phyloP scores from a whole-genome alignment of 2,329 filamentous ascomycete genomes.

The Ophiostoma montium region DNA sequence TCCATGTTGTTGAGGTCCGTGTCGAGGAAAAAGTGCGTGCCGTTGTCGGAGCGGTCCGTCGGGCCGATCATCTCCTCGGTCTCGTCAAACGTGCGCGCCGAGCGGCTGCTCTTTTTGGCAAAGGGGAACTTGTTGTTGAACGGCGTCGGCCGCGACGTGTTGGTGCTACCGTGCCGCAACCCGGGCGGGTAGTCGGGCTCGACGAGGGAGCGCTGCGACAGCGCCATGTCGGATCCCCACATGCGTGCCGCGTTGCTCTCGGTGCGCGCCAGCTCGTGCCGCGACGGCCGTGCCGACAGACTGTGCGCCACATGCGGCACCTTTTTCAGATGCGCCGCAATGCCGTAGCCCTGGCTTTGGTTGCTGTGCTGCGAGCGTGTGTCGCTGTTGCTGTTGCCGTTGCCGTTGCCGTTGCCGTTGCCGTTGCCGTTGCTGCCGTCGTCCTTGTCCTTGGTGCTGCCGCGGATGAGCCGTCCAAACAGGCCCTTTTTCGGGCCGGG shows the following conservation, averaged over 20 bases:
- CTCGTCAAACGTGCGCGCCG: slow-evolving; percentile 33
- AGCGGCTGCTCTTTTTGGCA: slow-evolving; percentile 37
- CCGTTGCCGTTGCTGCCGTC: slow-evolving; percentile 33
- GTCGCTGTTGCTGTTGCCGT: slow-evolving; percentile 9
- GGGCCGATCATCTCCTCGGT: slow-evolving; percentile 45
- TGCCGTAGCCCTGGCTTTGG: neutral
- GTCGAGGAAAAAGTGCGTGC: slow-evolving; percentile 62
- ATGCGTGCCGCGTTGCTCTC: slow-evolving; percentile 15
- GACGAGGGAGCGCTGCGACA: slow-evolving; percentile 18
- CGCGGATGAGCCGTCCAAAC: slow-evolving; percentile 36
- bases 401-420: slow-evolving; percentile 37
- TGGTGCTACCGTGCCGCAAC: slow-evolving; percentile 12
- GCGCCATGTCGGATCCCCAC: slow-evolving; percentile 14
- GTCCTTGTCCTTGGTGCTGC: slow-evolving; percentile 43
- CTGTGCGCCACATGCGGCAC: slow-evolving; percentile 39
- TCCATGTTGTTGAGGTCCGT: slow-evolving; percentile 85
- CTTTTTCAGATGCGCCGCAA: slow-evolving; percentile 28
- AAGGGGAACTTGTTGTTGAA: slow-evolving; percentile 53
- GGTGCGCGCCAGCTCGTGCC: slow-evolving; percentile 28
- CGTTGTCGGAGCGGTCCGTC: slow-evolving; percentile 37
- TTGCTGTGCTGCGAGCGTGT: neutral
- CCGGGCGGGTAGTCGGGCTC: slow-evolving; percentile 15
- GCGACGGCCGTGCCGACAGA: slow-evolving; percentile 35
- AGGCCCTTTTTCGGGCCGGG: slow-evolving; percentile 36
- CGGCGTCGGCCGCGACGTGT: slow-evolving; percentile 30